These are phyloP conservation scores for Tylopilus vinaceipallidus DNA, from an alignment of 768 basidiomycete species.

Conservation along the genomic window DNA sequence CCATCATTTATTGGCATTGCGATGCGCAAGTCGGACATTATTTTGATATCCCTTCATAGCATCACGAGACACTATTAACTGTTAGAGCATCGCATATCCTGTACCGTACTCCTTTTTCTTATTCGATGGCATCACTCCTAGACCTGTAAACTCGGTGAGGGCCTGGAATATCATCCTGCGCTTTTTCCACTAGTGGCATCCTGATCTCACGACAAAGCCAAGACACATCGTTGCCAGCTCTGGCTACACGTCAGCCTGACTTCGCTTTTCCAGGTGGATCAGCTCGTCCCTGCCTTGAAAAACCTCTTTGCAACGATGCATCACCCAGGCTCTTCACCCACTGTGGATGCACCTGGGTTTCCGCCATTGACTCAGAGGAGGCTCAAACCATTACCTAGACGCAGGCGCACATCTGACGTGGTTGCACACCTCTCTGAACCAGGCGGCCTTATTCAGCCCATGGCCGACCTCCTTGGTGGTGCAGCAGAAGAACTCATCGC, in stretches of 20 bases:
- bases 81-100: constrained; percentile 66
- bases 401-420: constrained; percentile 52
- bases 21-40: constrained; percentile 48
- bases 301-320: constrained; percentile 43
- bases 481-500: constrained; percentile 57
- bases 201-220: constrained; percentile 18
- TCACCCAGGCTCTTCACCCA: constrained; percentile 49
- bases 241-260: constrained; percentile 31
- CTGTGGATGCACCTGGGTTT: constrained; percentile 66
- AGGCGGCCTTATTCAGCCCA: constrained; percentile 30
- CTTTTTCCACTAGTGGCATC: constrained; percentile 7
- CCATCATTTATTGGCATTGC: constrained; percentile 42
- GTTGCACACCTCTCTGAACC: constrained; percentile 24
- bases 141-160: constrained; percentile 8
- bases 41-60: constrained; percentile 36
- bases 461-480: constrained; percentile 36
- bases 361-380: constrained; percentile 58
- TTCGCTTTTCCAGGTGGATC: constrained; percentile 14
- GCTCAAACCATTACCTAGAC: constrained; percentile 78
- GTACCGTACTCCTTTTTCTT: constrained; percentile 38
- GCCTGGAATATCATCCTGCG: not conserved
- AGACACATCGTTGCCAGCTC: not conserved
- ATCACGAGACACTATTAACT: constrained; percentile 62
- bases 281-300: constrained; percentile 19
- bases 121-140: constrained; percentile 20